Evolutionary conservation across 1,284 basidiomycete genomes (phyloP).

Genomic region (Papiliotrema flavescens): DNA sequence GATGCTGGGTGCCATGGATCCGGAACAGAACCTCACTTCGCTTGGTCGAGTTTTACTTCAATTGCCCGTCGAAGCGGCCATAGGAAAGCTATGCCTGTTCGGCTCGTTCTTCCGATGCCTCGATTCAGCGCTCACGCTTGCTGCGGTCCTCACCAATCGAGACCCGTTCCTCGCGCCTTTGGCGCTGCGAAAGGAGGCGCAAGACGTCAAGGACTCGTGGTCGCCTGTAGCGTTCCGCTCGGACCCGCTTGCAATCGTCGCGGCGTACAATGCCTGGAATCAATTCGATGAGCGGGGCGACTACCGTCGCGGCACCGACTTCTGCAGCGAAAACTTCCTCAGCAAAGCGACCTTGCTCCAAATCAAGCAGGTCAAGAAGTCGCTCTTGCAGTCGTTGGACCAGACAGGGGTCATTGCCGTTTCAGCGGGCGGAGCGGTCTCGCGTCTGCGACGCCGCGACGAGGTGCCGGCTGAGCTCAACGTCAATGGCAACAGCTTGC

Average conservation of each 20-base stretch:
- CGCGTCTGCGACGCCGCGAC: conserved; percentile 25
- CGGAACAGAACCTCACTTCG: conserved; percentile 70
- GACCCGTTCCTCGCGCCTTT: conserved; percentile 85
- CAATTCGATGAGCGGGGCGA: conserved; percentile 63
- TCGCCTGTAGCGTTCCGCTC: conserved; percentile 69
- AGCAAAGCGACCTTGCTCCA: conserved; percentile 75
- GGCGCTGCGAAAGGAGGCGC: conserved; percentile 51
- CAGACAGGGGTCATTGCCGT: conserved; percentile 77
- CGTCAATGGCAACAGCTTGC: conserved; percentile 67
- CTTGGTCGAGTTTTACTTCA: conserved; percentile 85
- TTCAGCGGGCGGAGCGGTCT: conserved; percentile 59
- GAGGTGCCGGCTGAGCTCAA: conserved; percentile 66
- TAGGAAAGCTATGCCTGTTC: conserved; percentile 84
- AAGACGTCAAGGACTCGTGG: conserved; percentile 75
- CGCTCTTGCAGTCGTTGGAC: conserved; percentile 73
- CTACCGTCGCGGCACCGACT: conserved; percentile 65
- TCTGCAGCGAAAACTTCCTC: conserved; percentile 84
- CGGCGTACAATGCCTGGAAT: conserved; percentile 82
- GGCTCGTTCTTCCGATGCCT: conserved; percentile 93
- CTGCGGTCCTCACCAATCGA: conserved; percentile 82
- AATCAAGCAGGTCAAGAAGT: conserved; percentile 79
- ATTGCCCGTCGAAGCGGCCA: conserved; percentile 82
- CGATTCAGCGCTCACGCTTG: conserved; percentile 82
- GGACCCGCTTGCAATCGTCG: conserved; percentile 74
- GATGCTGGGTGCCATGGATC: conserved; percentile 84